Evolutionary conservation across 192 early-diverging fungal genomes (phyloP), one percentile per base, ranked within the genome.

Genomic region (Coemansia sp.): DNA sequence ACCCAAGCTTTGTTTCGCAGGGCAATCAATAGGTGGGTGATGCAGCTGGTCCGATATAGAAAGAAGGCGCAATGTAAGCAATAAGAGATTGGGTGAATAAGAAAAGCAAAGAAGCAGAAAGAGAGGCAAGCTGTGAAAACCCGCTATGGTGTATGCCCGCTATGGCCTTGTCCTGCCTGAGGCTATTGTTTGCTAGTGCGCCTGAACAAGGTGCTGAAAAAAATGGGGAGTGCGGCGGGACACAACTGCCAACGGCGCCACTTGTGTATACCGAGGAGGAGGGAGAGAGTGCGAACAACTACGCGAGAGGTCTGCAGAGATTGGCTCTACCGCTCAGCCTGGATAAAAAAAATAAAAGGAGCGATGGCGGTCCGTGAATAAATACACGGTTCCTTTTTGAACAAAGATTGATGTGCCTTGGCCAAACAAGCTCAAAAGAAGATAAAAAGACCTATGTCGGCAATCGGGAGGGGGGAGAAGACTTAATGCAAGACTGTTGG

Each of bases 21-120:
- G 48, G 48, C 48, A 50, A 50, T 50, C 48, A 24, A 19, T 9
- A 50, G 48, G 20, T 50, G 48, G 15, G 19, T 22, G 48, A 50
- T 50, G 48, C 48, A 62, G 39, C 38, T 62, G 61, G 61, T 20
- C 34, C n/a, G n/a, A 19, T 61, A 24, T 34, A 39, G 61, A 39
- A 40, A 48, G 27, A 29, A 64, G 12, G 32, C 11, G 44, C 42
- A n/a, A 45, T 45, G 42, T n/a, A 19, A 0, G 42, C 42, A 45
- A 45, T 45, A 62, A 68, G 22, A 59, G 53, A 19, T 4, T 4
- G 38, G 51, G 19, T 20, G 42, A 42, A 58, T 44, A 68, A 46
- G 58, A 58, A 45, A 41, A 13, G 56, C 38, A 12, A 10, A 13
- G 38, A 69, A 40, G 22, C 13, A 15, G 12, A 38, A 31, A 36